Conservation (phyloP, 768 basidiomycete species). For the Hemileccinum rubropunctum region DNA sequence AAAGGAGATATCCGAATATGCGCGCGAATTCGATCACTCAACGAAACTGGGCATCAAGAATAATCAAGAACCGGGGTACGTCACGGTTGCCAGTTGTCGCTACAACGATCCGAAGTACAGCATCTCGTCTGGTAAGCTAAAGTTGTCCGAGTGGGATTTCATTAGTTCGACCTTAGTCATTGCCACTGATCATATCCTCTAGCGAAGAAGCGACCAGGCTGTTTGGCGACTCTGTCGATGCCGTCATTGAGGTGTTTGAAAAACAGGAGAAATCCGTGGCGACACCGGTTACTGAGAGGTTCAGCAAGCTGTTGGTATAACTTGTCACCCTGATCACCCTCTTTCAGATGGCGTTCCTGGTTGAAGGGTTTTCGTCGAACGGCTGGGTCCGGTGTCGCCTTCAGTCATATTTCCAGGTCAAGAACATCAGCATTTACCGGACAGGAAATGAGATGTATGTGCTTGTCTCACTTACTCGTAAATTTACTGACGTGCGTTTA, state of each 20-base stretch:
- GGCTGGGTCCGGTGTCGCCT: slow-evolving; percentile 7
- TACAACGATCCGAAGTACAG: neutral
- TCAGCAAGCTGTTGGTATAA: no score
- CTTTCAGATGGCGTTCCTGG: slow-evolving; percentile 11
- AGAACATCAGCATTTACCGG: slow-evolving; percentile 3
- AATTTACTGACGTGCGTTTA: no score
- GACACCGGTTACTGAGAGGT: slow-evolving; percentile 3
- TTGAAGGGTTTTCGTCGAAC: slow-evolving; percentile 10
- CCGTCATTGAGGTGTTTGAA: slow-evolving; percentile 12
- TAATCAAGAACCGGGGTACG: neutral
- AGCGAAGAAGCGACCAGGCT: slow-evolving; percentile 7
- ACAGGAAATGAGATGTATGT: slow-evolving; percentile 10
- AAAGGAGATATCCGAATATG: neutral
- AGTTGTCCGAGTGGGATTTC: slow-evolving; percentile 5
- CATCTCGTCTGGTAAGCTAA: slow-evolving; percentile 6
- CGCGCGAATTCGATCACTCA: neutral
- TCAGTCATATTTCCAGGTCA: slow-evolving; percentile 7
- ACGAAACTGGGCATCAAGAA: neutral
- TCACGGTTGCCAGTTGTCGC: neutral
- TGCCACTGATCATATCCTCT: neutral
- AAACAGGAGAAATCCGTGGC: neutral
- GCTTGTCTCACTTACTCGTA: no score
- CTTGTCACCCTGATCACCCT: neutral
- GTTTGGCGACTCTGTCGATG: slow-evolving; percentile 8
- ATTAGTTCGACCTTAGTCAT: neutral